Evolutionary conservation across 495 filamentous ascomycete genomes (phyloP), one percentile per base, ranked within the genome.

Genomic region (Penicillium soppii): DNA sequence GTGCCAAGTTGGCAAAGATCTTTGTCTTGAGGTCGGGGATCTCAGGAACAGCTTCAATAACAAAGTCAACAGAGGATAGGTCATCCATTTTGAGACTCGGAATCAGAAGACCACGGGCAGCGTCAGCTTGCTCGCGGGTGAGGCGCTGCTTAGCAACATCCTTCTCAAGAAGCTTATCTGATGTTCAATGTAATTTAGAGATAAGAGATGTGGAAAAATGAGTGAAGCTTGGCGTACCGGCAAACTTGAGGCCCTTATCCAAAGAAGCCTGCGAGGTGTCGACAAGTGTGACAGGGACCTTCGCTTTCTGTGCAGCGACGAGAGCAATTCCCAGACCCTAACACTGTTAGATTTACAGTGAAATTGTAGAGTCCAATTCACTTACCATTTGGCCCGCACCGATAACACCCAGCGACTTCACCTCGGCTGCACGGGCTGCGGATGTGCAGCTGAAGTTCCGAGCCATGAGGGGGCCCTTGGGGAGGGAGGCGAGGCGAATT

Each of bases 41-140:
- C 76, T 99, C 94, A 22, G 94, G 94, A 10, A 97, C 92, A 26
- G 94, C 94, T 74, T 99, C 94, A 67, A 99, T 96, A 25, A 97
- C 84, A 66, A 97, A 97, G 76, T 99, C 94, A n/a, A 88, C 86
- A 4, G 82, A 78, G n/a, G 81, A 82, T 13, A 97, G 85, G 50
- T 85, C 80, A 25, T 92, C 88, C 61, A 97, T 81, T 4, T 81
- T 81, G 4, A 89, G 88, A 33, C 82, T 85, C 9, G 90, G 72
- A 1, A 64, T 73, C 36, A 99, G 79, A 13, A 84, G 85, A 25
- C 78, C 76, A 19, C 86, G 83, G 30, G 83, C 80, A 15, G 79
- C 75, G 57, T 88, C 83, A 9, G 94, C 89, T 50, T 88, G 83
- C 21, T 86, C 82, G 58, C 88, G 84, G 3, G 90, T 88, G 54